phyloP scores from a whole-genome alignment of 192 early-diverging fungal species.

The Chytriomyces hyalinus region DNA sequence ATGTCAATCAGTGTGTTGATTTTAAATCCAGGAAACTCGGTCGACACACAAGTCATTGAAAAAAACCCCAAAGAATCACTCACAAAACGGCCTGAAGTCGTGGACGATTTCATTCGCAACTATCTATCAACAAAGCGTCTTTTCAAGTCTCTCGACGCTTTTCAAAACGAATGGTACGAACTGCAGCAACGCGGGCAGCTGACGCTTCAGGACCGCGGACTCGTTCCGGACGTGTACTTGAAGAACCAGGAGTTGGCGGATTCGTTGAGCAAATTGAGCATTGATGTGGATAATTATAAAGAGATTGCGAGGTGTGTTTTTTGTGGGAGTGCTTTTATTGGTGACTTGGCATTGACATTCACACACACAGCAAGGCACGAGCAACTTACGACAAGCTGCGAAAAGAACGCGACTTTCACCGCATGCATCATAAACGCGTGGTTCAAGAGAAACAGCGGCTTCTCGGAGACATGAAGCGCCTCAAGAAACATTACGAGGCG shows the following conservation, averaged over 20 bases:
- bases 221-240: constrained; percentile 64
- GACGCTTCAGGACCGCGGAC: constrained; percentile 46
- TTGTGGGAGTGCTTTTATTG: neutral
- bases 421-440: constrained; percentile 68
- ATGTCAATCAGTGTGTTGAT: neutral
- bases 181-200: constrained; percentile 54
- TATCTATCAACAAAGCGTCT: constrained; percentile 58
- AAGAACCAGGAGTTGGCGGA: constrained; percentile 60
- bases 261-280: constrained; percentile 50
- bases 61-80: constrained; percentile 36
- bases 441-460: constrained; percentile 62
- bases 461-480: constrained; percentile 58
- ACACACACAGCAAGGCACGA: constrained; percentile 53
- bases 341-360: constrained; percentile 3
- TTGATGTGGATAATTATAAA: constrained; percentile 62
- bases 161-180: constrained; percentile 70
- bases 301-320: constrained; percentile 58
- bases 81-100: constrained; percentile 59
- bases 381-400: constrained; percentile 62
- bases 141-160: constrained; percentile 57
- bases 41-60: constrained; percentile 2
- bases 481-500: constrained; percentile 59
- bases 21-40: neutral
- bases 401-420: constrained; percentile 64
- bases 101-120: constrained; percentile 67